Evolutionary conservation across 2,329 filamentous ascomycete species (phyloP).

Genomic region (Penicillium sp.): DNA sequence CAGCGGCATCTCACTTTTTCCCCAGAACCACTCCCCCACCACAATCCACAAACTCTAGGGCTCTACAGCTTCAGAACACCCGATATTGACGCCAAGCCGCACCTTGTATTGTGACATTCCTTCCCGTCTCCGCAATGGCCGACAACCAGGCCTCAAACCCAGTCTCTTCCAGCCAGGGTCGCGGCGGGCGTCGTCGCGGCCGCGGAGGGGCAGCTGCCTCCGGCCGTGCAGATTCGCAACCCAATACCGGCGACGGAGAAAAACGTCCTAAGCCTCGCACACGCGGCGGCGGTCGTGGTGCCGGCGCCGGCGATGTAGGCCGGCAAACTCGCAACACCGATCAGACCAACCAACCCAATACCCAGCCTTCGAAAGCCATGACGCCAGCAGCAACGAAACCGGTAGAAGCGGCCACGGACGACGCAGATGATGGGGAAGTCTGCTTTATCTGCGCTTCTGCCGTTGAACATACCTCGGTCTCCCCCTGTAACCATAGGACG

Average conservation of each 20-base stretch:
- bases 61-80: conserved; percentile 4
- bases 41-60: conserved; percentile 9
- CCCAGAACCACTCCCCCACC: conserved; percentile 13
- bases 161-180: conserved; percentile 40
- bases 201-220: conserved; percentile 35
- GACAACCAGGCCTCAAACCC: conserved; percentile 27
- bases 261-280: conserved; percentile 37
- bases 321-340: conserved; percentile 24
- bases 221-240: conserved; percentile 29
- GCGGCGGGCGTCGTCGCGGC: conserved; percentile 42
- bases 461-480: conserved; percentile 80
- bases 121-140: conserved; percentile 25
- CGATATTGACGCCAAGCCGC: conserved; percentile 10
- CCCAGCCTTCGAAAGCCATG: conserved; percentile 20
- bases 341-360: conserved; percentile 15
- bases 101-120: conserved; percentile 7
- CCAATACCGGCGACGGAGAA: conserved; percentile 28
- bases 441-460: conserved; percentile 98
- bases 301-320: conserved; percentile 34
- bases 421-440: conserved; percentile 68
- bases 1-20: conserved; percentile 22
- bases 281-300: conserved; percentile 32
- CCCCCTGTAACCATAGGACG: conserved; percentile 92
- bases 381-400: conserved; percentile 32
- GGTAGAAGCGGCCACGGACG: conserved; percentile 35